Percentiles rank a stretch among this genome's conserved stretches.
phyloP scores from a whole-genome alignment of 2,329 filamentous ascomycete species.

The Trichoderma gracile region DNA sequence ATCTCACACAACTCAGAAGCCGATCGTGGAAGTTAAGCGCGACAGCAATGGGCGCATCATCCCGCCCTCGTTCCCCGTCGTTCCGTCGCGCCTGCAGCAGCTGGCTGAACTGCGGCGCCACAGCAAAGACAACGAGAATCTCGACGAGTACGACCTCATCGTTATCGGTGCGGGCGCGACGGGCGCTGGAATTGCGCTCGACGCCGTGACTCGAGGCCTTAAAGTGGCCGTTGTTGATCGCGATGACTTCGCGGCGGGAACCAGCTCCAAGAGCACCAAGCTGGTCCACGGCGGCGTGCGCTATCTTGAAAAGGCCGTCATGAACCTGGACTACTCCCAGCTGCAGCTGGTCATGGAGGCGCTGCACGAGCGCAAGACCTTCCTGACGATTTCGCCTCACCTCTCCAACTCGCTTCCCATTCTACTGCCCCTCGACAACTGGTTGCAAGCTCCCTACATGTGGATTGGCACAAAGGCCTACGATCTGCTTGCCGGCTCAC shows the following conservation, averaged over 20 bases:
- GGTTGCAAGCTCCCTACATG: constrained; percentile 80
- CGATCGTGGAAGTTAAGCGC: constrained; percentile 40
- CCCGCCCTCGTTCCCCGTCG: constrained; percentile 41
- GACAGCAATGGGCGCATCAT: constrained; percentile 42
- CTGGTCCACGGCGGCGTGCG: constrained; percentile 82
- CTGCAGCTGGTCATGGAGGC: constrained; percentile 79
- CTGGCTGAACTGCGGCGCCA: constrained; percentile 44
- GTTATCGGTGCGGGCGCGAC: constrained; percentile 80
- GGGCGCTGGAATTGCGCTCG: constrained; percentile 76
- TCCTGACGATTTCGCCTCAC: constrained; percentile 80
- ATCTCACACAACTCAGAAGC: constrained; percentile 37
- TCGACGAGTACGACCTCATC: constrained; percentile 71
- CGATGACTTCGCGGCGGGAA: constrained; percentile 80
- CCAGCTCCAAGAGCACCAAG: constrained; percentile 85
- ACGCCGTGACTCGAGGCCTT: constrained; percentile 75
- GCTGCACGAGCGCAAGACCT: constrained; percentile 78
- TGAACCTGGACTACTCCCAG: constrained; percentile 82
- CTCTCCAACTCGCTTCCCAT: constrained; percentile 79
- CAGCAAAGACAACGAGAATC: constrained; percentile 37
- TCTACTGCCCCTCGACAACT: constrained; percentile 77
- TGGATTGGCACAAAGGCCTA: constrained; percentile 74
- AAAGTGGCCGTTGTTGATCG: constrained; percentile 80
- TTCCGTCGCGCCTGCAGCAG: constrained; percentile 42
- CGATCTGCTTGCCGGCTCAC: constrained; percentile 76
- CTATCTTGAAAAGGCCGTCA: constrained; percentile 83